Conservation (phyloP, 2,329 filamentous ascomycete genomes). For the Pseudocercospora crystallina region DNA sequence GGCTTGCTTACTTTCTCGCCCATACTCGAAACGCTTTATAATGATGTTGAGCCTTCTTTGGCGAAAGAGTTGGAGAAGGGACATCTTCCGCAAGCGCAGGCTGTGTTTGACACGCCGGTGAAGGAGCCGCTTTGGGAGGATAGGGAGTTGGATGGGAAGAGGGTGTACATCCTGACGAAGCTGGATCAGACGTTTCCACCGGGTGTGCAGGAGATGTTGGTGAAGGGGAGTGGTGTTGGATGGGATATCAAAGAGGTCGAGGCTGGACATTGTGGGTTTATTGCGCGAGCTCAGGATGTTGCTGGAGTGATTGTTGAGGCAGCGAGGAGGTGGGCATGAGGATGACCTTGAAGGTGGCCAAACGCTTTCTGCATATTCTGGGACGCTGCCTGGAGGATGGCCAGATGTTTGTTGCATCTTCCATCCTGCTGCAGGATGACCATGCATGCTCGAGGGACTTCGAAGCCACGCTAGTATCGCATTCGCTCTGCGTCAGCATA, state of each 20-base stretch:
- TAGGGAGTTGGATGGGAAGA: conserved; percentile 11
- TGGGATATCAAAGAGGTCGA: conserved; percentile 18
- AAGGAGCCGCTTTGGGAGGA: conserved; percentile 17
- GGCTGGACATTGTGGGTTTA: conserved; percentile 17
- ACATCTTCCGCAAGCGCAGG: conserved; percentile 11
- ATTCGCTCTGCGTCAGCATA: too few species aligned
- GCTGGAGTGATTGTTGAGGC: conserved; percentile 10
- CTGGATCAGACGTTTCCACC: conserved; percentile 12
- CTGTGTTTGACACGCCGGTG: conserved; percentile 14
- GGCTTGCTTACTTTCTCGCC: conserved; percentile 14
- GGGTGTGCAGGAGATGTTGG: conserved; percentile 9
- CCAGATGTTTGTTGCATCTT: too few species aligned
- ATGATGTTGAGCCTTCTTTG: conserved; percentile 12
- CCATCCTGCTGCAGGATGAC: too few species aligned
- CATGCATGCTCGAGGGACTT: too few species aligned
- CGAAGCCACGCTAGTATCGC: too few species aligned
- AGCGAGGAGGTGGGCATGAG: conserved; percentile 7
- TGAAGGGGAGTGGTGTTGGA: conserved; percentile 11
- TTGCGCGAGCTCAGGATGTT: conserved; percentile 9
- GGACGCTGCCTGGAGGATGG: too few species aligned
- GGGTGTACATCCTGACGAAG: conserved; percentile 15
- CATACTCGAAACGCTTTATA: conserved; percentile 11
- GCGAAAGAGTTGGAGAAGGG: conserved; percentile 8
- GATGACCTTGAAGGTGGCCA: too few species aligned
- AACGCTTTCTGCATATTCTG: too few species aligned